Evolutionary conservation across 306 rosid genomes (phyloP).

Genomic region (Cucurbita ficifolia): DNA sequence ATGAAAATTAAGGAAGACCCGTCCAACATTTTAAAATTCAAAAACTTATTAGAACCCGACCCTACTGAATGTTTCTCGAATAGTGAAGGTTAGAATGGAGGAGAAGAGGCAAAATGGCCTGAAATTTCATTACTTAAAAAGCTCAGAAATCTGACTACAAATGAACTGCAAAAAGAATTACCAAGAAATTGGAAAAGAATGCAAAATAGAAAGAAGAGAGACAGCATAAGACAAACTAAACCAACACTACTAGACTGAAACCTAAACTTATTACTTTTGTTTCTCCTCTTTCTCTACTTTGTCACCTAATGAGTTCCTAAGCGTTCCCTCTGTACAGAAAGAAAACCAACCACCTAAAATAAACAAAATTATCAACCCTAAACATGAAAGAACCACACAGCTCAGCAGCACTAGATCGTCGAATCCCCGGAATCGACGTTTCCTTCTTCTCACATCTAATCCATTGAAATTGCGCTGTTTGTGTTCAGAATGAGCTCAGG

Average conservation of each 20-base stretch:
- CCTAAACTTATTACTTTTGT: background rate
- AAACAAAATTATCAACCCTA: conserved; percentile 35
- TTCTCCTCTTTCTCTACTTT: conserved; percentile 35
- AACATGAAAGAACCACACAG: conserved; percentile 24
- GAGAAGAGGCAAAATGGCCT: conserved; percentile 6
- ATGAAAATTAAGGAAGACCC: too few relatives aligned
- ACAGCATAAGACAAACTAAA: conserved; percentile 17
- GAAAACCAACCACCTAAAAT: conserved; percentile 28
- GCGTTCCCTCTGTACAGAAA: conserved; percentile 56
- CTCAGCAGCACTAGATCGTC: too few relatives aligned
- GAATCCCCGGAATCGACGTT: too few relatives aligned
- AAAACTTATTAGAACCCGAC: too few relatives aligned
- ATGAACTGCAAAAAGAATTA: conserved; percentile 99
- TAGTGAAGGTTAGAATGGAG: too few relatives aligned
- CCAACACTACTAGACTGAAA: conserved; percentile 9
- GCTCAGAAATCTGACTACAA: conserved; percentile 67
- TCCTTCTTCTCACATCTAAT: conserved; percentile 49
- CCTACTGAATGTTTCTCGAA: too few relatives aligned
- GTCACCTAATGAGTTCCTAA: conserved; percentile 48
- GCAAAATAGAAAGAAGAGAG: conserved; percentile 29
- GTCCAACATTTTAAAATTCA: too few relatives aligned
- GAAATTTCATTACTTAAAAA: conserved; percentile 50
- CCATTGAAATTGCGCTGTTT: conserved; percentile 51
- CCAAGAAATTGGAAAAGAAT: conserved; percentile 54
- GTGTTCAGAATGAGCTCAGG: conserved; percentile 86